These are phyloP conservation scores for Candida sanyaensis DNA, from an alignment of 1,139 yeast genomes.

Conservation along the genomic window DNA sequence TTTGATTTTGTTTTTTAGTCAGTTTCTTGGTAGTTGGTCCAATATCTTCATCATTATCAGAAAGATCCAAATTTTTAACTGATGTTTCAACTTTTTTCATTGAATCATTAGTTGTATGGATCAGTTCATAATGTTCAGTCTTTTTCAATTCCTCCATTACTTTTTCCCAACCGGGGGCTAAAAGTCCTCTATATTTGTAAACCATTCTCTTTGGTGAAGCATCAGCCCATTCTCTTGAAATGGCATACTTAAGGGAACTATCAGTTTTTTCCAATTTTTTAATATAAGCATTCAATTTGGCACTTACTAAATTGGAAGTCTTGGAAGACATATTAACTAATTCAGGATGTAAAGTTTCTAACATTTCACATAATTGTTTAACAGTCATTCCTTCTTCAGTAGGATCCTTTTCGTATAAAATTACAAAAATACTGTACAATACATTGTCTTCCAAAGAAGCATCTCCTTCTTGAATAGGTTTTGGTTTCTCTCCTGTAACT, in stretches of 20 bases:
- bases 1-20: background rate
- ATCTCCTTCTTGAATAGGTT: constrained; percentile 62
- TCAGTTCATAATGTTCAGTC: constrained; percentile 9
- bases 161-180: constrained; percentile 69
- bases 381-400: constrained; percentile 81
- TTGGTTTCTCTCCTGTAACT: constrained; percentile 78
- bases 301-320: constrained; percentile 76
- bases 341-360: constrained; percentile 73
- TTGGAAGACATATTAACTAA: constrained; percentile 79
- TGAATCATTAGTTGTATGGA: background rate
- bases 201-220: constrained; percentile 88
- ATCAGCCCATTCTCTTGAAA: constrained; percentile 87
- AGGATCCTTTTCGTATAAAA: constrained; percentile 66
- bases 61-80: background rate
- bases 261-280: constrained; percentile 84
- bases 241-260: constrained; percentile 64
- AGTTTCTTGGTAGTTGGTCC: background rate
- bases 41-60: background rate
- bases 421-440: constrained; percentile 69
- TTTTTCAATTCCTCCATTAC: constrained; percentile 45
- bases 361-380: constrained; percentile 76
- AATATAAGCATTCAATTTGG: constrained; percentile 80
- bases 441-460: constrained; percentile 74
- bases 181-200: constrained; percentile 75
- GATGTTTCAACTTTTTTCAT: background rate